Percentiles rank a stretch among this genome's conserved stretches.
phyloP scores from a whole-genome alignment of 345 rosid species.

The Barbarea vulgaris region DNA sequence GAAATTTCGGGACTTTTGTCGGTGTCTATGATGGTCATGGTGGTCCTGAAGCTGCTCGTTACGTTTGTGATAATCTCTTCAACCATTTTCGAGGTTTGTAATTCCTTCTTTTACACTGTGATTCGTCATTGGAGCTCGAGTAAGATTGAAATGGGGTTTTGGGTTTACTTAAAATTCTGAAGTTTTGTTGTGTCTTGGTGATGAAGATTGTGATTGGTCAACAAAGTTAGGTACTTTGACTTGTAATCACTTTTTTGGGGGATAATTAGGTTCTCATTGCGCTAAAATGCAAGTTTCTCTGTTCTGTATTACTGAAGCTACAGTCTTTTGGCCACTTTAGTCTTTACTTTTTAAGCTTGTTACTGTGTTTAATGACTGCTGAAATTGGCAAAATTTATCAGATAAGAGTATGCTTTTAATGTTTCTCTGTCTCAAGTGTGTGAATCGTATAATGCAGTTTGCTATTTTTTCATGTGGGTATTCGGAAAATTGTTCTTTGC shows the following conservation, averaged over 20 bases:
- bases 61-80: constrained; percentile 77
- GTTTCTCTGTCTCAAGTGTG: neutral
- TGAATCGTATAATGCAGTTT: neutral
- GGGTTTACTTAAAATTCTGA: constrained; percentile 22
- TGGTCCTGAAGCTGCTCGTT: constrained; percentile 88
- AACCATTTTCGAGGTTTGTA: constrained; percentile 75
- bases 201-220: constrained; percentile 37
- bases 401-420: neutral
- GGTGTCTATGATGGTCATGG: constrained; percentile 96
- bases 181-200: neutral
- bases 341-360: constrained; percentile 4
- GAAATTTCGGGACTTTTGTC: constrained; percentile 85
- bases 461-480: neutral
- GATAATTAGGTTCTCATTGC: constrained; percentile 15
- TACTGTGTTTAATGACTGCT: neutral
- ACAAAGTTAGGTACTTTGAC: constrained; percentile 35
- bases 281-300: constrained; percentile 4
- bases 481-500: neutral
- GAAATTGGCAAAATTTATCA: neutral
- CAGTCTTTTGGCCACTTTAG: constrained; percentile 12
- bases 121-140: constrained; percentile 3
- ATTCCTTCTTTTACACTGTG: neutral
- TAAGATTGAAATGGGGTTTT: neutral
- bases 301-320: constrained; percentile 21
- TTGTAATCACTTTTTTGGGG: constrained; percentile 15